These are phyloP conservation scores for Peterozyma xylosa DNA, from an alignment of 805 yeast species.

Conservation along the genomic window DNA sequence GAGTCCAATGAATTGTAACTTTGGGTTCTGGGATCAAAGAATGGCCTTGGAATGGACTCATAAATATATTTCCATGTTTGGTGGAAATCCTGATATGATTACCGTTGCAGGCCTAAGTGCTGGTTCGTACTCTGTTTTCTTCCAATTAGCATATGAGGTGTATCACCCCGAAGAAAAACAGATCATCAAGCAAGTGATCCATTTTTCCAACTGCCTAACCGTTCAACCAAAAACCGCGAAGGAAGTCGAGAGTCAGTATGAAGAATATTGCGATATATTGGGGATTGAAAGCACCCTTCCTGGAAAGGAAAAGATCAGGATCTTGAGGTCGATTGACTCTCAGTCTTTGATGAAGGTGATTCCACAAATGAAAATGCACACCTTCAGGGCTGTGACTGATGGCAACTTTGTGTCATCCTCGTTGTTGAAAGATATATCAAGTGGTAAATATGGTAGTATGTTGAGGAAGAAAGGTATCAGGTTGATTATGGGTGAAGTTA, in stretches of 20 bases:
- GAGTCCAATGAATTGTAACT: constrained; percentile 18
- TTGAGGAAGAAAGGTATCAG: constrained; percentile 15
- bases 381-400: constrained; percentile 34
- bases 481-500: constrained; percentile 25
- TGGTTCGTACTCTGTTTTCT: constrained; percentile 35
- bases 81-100: constrained; percentile 35
- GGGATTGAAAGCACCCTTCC: constrained; percentile 11
- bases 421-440: constrained; percentile 23
- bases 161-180: constrained; percentile 31
- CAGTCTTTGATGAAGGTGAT: constrained; percentile 17
- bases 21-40: constrained; percentile 41
- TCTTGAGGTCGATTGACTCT: constrained; percentile 8
- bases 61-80: constrained; percentile 32
- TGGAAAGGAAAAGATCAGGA: constrained; percentile 13
- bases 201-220: constrained; percentile 29
- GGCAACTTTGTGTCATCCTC: constrained; percentile 24
- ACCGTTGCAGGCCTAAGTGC: constrained; percentile 41
- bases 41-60: constrained; percentile 39
- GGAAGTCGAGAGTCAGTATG: constrained; percentile 29
- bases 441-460: constrained; percentile 21
- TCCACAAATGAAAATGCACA: constrained; percentile 19
- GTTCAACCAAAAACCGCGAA: constrained; percentile 31
- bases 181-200: constrained; percentile 28
- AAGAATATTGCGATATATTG: constrained; percentile 22
- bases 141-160: constrained; percentile 33